Percentiles rank a stretch among this genome's conserved stretches.
phyloP scores from a whole-genome alignment of 306 rosid genomes.

The Adenanthera pavonina region DNA sequence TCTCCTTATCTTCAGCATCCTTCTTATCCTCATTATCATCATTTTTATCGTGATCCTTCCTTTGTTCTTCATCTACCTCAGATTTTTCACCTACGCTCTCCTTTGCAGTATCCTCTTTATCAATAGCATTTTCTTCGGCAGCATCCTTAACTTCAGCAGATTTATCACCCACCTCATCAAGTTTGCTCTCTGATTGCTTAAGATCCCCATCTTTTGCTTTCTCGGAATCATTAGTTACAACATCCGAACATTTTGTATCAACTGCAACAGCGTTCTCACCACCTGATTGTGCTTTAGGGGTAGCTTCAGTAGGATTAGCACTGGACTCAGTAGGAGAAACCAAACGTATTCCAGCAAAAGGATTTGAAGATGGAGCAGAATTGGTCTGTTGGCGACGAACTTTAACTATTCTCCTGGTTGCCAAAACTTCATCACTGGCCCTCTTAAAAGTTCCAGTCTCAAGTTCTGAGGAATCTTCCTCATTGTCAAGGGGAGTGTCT shows the following conservation, averaged over 20 bases:
- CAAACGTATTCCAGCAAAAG: slow-evolving; percentile 67
- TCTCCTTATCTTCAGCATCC: slow-evolving; percentile 35
- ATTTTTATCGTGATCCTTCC: not conserved
- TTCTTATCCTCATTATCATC: slow-evolving; percentile 15
- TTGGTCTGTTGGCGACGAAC: slow-evolving; percentile 59
- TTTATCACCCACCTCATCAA: slow-evolving; percentile 37
- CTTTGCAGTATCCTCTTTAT: slow-evolving; percentile 11
- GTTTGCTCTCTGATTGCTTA: slow-evolving; percentile 42
- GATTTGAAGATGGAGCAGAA: slow-evolving; percentile 61
- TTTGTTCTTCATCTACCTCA: slow-evolving; percentile 14
- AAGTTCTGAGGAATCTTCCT: slow-evolving; percentile 55
- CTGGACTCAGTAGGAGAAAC: slow-evolving; percentile 47
- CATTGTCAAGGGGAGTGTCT: slow-evolving; percentile 72
- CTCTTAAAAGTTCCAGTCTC: slow-evolving; percentile 71
- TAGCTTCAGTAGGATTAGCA: slow-evolving; percentile 45
- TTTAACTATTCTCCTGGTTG: slow-evolving; percentile 69
- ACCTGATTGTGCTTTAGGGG: slow-evolving; percentile 41
- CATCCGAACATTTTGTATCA: slow-evolving; percentile 38
- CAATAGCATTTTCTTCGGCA: slow-evolving; percentile 24
- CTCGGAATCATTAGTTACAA: slow-evolving; percentile 22
- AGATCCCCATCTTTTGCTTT: slow-evolving; percentile 36
- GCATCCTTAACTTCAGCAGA: slow-evolving; percentile 33
- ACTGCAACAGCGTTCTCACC: slow-evolving; percentile 40
- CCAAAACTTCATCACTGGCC: slow-evolving; percentile 75
- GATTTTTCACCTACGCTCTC: slow-evolving; percentile 20